A percentile compares a stretch with the other conserved stretches of the same genome.
Conservation (phyloP, 352 stramenopile species). For the Globisporangium viniferum region DNA sequence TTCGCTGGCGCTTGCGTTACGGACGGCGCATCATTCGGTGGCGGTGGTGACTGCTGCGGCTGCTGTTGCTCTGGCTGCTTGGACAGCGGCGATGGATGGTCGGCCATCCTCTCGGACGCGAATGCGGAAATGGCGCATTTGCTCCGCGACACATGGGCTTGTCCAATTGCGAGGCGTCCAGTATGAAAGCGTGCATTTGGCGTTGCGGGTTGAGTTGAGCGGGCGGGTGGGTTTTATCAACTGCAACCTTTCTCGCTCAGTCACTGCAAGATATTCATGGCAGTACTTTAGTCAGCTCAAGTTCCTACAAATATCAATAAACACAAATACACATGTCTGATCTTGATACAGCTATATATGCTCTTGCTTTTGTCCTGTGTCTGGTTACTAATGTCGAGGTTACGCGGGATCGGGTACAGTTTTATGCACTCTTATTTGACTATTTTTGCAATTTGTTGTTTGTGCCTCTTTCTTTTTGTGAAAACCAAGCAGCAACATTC, state of each 20-base stretch:
- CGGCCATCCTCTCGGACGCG: slow-evolving; percentile 1
- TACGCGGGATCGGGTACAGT: background rate
- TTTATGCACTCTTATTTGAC: background rate
- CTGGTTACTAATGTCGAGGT: background rate
- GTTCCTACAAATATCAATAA: too few relatives aligned
- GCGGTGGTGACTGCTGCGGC: background rate
- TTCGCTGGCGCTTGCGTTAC: background rate
- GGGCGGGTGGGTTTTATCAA: background rate
- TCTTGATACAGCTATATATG: background rate
- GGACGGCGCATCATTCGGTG: background rate
- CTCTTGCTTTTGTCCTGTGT: background rate
- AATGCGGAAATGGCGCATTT: slow-evolving; percentile 1
- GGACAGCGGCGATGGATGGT: background rate
- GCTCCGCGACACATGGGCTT: background rate
- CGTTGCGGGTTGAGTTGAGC: background rate
- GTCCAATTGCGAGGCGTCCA: background rate
- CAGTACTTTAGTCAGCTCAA: background rate
- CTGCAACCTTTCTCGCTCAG: background rate
- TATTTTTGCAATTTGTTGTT: background rate
- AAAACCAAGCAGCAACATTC: background rate
- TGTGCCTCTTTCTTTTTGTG: background rate
- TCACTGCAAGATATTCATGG: background rate
- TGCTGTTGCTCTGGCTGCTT: background rate
- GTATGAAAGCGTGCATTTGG: background rate
- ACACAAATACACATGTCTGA: background rate